Evolutionary conservation across 371 early-diverging fungal genomes (phyloP).

Genomic region (Apophysomyces sp.): DNA sequence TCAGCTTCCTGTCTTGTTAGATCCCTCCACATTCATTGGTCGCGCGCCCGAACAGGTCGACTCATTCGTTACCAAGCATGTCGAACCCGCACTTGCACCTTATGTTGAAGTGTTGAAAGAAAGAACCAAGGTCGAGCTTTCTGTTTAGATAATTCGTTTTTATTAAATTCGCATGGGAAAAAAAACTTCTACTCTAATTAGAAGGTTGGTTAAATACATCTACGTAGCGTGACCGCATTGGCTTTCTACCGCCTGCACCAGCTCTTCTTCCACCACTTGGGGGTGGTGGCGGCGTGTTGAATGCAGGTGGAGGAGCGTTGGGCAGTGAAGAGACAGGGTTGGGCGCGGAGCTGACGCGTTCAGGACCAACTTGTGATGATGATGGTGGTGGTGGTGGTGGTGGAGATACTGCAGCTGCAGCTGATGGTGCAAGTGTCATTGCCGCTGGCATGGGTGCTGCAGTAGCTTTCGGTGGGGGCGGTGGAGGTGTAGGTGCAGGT

Average conservation of each 20-base stretch:
- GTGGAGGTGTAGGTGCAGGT: conserved; percentile 26
- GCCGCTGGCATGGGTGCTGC: not conserved
- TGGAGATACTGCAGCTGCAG: not conserved
- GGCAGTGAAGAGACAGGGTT: not conserved
- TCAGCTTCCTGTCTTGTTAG: conserved; percentile 77
- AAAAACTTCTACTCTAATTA: not conserved
- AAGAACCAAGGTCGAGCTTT: conserved; percentile 57
- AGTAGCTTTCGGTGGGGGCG: conserved; percentile 25
- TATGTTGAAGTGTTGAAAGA: conserved; percentile 60
- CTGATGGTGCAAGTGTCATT: not conserved
- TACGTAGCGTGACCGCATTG: conserved; percentile 50
- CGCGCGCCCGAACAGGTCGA: conserved; percentile 95
- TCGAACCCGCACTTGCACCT: conserved; percentile 83
- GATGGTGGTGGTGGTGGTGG: not conserved
- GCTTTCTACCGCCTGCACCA: conserved; percentile 31
- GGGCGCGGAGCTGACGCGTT: not conserved
- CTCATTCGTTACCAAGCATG: conserved; percentile 79
- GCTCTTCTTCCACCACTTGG: conserved; percentile 22
- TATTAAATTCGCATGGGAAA: not conserved
- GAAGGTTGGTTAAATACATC: conserved; percentile 44
- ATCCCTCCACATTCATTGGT: conserved; percentile 93
- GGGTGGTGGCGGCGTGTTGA: conserved; percentile 26
- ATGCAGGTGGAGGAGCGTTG: conserved; percentile 19
- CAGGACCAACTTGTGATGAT: not conserved
- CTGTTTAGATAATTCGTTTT: conserved; percentile 46